These are phyloP conservation scores for Pythium folliculosum DNA, from an alignment of 352 stramenopile genomes.

Conservation along the genomic window DNA sequence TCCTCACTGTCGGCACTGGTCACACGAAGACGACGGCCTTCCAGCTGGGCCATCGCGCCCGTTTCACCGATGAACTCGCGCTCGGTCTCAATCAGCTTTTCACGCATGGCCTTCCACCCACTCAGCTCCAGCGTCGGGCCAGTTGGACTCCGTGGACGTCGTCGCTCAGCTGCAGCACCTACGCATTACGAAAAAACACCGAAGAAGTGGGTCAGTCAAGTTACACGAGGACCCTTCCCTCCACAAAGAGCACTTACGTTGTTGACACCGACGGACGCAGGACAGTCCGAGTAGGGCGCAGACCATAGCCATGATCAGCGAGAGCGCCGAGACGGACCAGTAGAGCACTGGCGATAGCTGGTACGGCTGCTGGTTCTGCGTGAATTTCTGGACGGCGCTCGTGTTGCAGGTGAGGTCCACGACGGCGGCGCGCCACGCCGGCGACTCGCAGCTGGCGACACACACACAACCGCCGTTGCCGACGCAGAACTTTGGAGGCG, in stretches of 20 bases:
- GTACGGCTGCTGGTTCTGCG: background rate
- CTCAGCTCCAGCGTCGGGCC: slow-evolving; percentile 46
- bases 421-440: slow-evolving; percentile 39
- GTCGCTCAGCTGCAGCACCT: slow-evolving; percentile 27
- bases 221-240: too few species aligned
- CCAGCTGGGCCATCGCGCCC: slow-evolving; percentile 9
- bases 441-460: slow-evolving; percentile 55
- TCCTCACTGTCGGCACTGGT: slow-evolving; percentile 11
- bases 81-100: slow-evolving; percentile 52
- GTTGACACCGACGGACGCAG: slow-evolving; percentile 14
- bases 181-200: background rate
- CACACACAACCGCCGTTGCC: slow-evolving; percentile 53
- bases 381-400: slow-evolving; percentile 7
- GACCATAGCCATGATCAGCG: slow-evolving; percentile 15
- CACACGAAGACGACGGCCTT: slow-evolving; percentile 14
- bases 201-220: background rate
- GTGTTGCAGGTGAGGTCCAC: slow-evolving; percentile 43
- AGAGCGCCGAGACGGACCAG: slow-evolving; percentile 24
- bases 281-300: slow-evolving; percentile 20
- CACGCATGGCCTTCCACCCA: slow-evolving; percentile 59
- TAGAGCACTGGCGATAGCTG: slow-evolving; percentile 8
- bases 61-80: slow-evolving; percentile 37
- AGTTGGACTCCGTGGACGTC: slow-evolving; percentile 21
- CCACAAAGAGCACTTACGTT: slow-evolving; percentile 13
- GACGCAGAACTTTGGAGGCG: slow-evolving; percentile 42